A percentile compares a stretch with the other conserved stretches of the same genome.
Evolutionary conservation across 768 basidiomycete species (phyloP).

Genomic region (Kwoniella sp.): DNA sequence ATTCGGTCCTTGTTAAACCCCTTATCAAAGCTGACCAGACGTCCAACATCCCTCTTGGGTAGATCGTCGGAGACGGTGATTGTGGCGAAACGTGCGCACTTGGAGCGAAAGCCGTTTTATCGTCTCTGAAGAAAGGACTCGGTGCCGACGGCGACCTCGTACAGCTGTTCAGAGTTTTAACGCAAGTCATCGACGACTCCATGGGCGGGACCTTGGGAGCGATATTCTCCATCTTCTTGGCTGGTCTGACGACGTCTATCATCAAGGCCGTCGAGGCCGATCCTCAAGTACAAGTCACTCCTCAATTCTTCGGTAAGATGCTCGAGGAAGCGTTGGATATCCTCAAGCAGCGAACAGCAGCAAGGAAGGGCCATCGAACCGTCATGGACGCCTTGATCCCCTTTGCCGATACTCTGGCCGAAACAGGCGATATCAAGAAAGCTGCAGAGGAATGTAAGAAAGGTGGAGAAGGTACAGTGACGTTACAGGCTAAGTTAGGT

Average conservation of each 20-base stretch:
- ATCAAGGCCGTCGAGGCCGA: slow-evolving; percentile 27
- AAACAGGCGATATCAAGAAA: slow-evolving; percentile 31
- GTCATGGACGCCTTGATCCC: slow-evolving; percentile 55
- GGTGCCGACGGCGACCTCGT: slow-evolving; percentile 49
- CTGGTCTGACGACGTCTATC: slow-evolving; percentile 46
- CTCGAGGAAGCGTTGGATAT: slow-evolving; percentile 40
- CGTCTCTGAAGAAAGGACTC: slow-evolving; percentile 35
- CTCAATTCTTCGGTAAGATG: slow-evolving; percentile 37
- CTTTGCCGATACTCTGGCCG: slow-evolving; percentile 45
- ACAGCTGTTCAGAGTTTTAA: slow-evolving; percentile 44
- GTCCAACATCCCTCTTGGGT: background rate
- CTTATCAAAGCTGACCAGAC: background rate
- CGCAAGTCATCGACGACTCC: slow-evolving; percentile 52
- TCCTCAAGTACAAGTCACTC: slow-evolving; percentile 17
- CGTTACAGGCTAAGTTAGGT: slow-evolving; percentile 47
- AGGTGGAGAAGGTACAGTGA: slow-evolving; percentile 44
- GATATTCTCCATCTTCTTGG: slow-evolving; percentile 53
- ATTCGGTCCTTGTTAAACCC: background rate
- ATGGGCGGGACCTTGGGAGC: slow-evolving; percentile 53
- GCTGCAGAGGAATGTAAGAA: slow-evolving; percentile 41
- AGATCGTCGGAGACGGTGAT: slow-evolving; percentile 55
- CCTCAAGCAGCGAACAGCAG: slow-evolving; percentile 50
- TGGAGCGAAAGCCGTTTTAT: slow-evolving; percentile 48
- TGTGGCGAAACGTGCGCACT: slow-evolving; percentile 52
- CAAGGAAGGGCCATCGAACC: slow-evolving; percentile 51